phyloP scores from a whole-genome alignment of 129 eudicot species.

The Pulicaria dysenterica region DNA sequence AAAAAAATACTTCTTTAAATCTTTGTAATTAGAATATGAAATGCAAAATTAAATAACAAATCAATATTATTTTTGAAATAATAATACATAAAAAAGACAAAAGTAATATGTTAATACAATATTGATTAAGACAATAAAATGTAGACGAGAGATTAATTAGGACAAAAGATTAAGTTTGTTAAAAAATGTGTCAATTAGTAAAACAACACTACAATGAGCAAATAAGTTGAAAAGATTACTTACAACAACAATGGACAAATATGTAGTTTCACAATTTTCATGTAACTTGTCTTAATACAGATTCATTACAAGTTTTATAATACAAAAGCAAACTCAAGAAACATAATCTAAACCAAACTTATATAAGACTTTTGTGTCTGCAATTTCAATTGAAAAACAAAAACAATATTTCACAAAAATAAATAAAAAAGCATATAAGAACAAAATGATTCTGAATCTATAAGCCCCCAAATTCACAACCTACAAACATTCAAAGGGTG shows the following conservation, averaged over 20 bases:
- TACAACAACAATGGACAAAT: conserved; percentile 19
- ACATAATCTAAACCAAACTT: conserved; percentile 25
- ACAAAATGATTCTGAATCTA: conserved; percentile 37
- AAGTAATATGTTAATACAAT: no score
- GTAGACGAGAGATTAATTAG: no score
- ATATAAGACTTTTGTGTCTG: conserved; percentile 27
- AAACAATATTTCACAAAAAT: conserved; percentile 34
- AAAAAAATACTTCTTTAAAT: no score
- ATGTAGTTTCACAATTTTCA: conserved; percentile 31
- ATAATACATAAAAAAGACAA: no score
- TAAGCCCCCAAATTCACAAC: conserved; percentile 33
- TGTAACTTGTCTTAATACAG: conserved; percentile 23
- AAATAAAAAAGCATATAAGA: conserved; percentile 33
- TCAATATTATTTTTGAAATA: no score
- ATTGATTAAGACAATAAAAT: no score
- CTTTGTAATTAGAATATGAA: no score
- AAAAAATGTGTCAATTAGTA: no score
- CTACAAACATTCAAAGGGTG: conserved; percentile 23
- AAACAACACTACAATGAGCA: background rate
- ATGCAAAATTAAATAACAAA: no score
- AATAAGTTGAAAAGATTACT: background rate
- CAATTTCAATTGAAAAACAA: conserved; percentile 19
- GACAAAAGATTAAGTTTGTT: no score
- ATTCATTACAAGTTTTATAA: conserved; percentile 31
- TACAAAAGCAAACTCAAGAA: conserved; percentile 35